These are phyloP conservation scores for Ramichloridium luteum DNA, from an alignment of 2,329 filamentous ascomycete species.

Conservation along the genomic window DNA sequence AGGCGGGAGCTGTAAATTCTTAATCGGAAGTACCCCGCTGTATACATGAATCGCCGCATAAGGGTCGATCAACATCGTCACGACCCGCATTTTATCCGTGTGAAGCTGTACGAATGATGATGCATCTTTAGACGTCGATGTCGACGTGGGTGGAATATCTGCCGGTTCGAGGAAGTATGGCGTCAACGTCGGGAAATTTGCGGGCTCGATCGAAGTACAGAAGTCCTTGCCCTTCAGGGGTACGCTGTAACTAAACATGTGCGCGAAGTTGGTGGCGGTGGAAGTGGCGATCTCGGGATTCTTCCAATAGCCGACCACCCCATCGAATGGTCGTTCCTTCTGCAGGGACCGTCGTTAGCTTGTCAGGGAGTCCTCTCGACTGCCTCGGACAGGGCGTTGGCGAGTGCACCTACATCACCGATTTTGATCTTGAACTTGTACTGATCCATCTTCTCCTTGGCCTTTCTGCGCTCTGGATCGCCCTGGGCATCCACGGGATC, in stretches of 20 bases:
- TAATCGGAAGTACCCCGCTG: slow-evolving; percentile 6
- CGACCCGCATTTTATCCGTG: slow-evolving; percentile 1
- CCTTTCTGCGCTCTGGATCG: too few species aligned
- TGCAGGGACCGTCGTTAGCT: too few species aligned
- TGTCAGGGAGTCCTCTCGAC: too few species aligned
- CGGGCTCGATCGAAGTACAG: neutral
- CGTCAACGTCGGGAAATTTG: slow-evolving; percentile 1
- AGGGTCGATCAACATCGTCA: slow-evolving; percentile 3
- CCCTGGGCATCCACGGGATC: too few species aligned
- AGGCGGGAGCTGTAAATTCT: slow-evolving; percentile 3
- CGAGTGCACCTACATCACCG: too few species aligned
- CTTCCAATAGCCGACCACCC: slow-evolving; percentile 6
- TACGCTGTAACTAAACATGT: slow-evolving; percentile 3
- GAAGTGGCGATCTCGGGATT: neutral
- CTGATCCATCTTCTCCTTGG: neutral
- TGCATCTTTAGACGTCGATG: neutral
- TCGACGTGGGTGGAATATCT: neutral
- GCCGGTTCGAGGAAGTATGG: slow-evolving; percentile 1
- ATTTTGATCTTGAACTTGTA: slow-evolving; percentile 6
- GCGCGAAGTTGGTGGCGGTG: slow-evolving; percentile 1
- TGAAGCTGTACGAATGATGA: neutral
- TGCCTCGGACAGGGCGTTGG: too few species aligned
- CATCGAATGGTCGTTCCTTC: slow-evolving; percentile 6
- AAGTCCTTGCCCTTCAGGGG: neutral
- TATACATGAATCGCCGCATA: slow-evolving; percentile 5